These are phyloP conservation scores for Tagetes patula DNA, from an alignment of 129 eudicot species.

Conservation along the genomic window DNA sequence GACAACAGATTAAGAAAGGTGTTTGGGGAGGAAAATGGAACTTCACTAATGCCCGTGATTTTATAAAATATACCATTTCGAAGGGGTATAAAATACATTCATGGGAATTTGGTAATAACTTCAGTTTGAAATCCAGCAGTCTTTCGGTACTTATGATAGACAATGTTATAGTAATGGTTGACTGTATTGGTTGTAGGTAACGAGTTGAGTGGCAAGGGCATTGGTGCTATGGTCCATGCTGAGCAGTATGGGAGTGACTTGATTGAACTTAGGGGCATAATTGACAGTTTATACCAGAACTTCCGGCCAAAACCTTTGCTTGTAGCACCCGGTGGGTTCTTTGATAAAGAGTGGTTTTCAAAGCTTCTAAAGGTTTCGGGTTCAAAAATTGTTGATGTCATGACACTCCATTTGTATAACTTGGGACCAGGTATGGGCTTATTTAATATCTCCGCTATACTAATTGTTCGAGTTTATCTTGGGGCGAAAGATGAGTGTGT, in stretches of 20 bases:
- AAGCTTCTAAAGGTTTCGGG: slow-evolving; percentile 76
- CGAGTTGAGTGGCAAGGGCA: slow-evolving; percentile 80
- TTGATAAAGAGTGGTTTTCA: slow-evolving; percentile 70
- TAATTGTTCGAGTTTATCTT: not conserved
- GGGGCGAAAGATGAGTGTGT: not conserved
- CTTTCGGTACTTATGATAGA: slow-evolving; percentile 14
- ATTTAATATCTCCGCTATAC: not conserved
- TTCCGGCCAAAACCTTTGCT: slow-evolving; percentile 48
- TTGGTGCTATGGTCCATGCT: slow-evolving; percentile 75
- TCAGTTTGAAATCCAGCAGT: slow-evolving; percentile 10
- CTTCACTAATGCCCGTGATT: slow-evolving; percentile 63
- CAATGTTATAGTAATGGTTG: not conserved
- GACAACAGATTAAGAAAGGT: slow-evolving; percentile 40
- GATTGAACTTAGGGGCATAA: slow-evolving; percentile 48
- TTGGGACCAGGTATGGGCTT: slow-evolving; percentile 72
- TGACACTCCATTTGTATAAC: slow-evolving; percentile 86
- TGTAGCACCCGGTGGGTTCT: slow-evolving; percentile 93
- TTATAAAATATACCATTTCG: slow-evolving; percentile 67
- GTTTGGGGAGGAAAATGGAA: slow-evolving; percentile 86
- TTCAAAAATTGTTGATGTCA: slow-evolving; percentile 46
- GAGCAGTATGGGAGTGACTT: slow-evolving; percentile 69
- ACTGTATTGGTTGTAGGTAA: slow-evolving; percentile 53
- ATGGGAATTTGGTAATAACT: slow-evolving; percentile 91
- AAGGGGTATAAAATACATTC: slow-evolving; percentile 88
- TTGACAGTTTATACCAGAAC: slow-evolving; percentile 45